phyloP scores from a whole-genome alignment of 2,329 filamentous ascomycete genomes.

The Coniochaeta prunicola region DNA sequence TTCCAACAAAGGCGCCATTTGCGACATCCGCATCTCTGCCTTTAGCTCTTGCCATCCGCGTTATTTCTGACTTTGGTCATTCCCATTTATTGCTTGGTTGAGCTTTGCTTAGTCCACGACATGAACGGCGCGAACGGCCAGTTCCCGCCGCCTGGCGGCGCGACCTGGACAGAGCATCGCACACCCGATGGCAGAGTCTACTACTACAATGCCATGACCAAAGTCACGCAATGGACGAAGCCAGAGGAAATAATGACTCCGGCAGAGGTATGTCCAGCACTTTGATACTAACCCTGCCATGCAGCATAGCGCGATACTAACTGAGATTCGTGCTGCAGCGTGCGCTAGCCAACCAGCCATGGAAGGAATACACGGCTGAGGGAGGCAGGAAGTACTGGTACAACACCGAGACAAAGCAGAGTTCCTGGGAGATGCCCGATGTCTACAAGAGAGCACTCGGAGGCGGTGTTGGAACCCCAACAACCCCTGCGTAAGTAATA shows the following conservation, averaged over 20 bases:
- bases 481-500: slow-evolving; percentile 32
- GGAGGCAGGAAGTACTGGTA: slow-evolving; percentile 93
- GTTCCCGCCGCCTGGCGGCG: slow-evolving; percentile 17
- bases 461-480: slow-evolving; percentile 42
- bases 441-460: slow-evolving; percentile 69
- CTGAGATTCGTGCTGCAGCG: slow-evolving; percentile 42
- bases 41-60: not conserved
- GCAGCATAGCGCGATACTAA: not conserved
- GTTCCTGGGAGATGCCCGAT: slow-evolving; percentile 91
- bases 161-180: slow-evolving; percentile 73
- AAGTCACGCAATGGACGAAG: slow-evolving; percentile 90
- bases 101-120: slow-evolving; percentile 7
- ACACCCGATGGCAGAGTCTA: slow-evolving; percentile 79
- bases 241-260: slow-evolving; percentile 81
- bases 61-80: not conserved
- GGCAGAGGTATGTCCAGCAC: slow-evolving; percentile 55
- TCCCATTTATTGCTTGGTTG: not conserved
- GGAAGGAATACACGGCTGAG: slow-evolving; percentile 86
- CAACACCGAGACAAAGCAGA: slow-evolving; percentile 85
- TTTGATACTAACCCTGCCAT: not conserved
- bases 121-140: slow-evolving; percentile 54
- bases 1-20: not conserved
- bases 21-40: not conserved
- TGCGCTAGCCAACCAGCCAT: slow-evolving; percentile 74
- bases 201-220: slow-evolving; percentile 83